These are phyloP conservation scores for Xerocomus brunneocitrinus DNA, from an alignment of 768 basidiomycete species.

Conservation along the genomic window DNA sequence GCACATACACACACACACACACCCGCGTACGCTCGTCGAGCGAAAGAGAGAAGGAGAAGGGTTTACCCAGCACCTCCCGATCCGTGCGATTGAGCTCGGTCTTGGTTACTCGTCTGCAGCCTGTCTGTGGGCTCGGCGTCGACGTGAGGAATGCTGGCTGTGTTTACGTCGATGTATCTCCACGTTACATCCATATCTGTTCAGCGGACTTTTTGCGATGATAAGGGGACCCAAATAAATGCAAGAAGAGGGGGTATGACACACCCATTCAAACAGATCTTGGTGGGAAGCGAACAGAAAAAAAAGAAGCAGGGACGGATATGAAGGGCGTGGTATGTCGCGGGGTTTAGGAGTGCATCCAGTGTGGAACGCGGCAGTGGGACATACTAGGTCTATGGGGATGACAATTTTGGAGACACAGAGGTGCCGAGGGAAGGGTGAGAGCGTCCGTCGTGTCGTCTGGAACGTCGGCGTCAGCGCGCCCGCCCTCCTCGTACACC, in stretches of 20 bases:
- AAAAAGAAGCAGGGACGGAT: background rate
- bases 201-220: slow-evolving; percentile 14
- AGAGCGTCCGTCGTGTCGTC: background rate
- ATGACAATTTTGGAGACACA: background rate
- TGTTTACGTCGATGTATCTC: slow-evolving; percentile 43
- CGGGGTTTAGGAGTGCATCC: background rate
- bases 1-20: background rate
- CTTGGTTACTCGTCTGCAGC: background rate
- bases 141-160: slow-evolving; percentile 19
- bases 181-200: background rate
- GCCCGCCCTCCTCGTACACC: background rate
- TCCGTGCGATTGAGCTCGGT: background rate
- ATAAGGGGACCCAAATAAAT: slow-evolving; percentile 4
- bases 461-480: background rate
- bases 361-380: background rate
- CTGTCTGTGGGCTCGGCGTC: background rate
- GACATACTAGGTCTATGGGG: background rate
- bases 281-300: background rate
- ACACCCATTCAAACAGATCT: background rate
- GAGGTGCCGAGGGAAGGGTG: too few relatives aligned
- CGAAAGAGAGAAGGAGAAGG: background rate
- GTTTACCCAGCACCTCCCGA: background rate
- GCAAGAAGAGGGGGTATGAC: background rate
- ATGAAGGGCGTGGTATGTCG: background rate
- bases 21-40: background rate